A percentile compares a stretch with the other conserved stretches of the same genome.
phyloP scores from a whole-genome alignment of 371 early-diverging fungal species.

The Syncephalastrum sp. region DNA sequence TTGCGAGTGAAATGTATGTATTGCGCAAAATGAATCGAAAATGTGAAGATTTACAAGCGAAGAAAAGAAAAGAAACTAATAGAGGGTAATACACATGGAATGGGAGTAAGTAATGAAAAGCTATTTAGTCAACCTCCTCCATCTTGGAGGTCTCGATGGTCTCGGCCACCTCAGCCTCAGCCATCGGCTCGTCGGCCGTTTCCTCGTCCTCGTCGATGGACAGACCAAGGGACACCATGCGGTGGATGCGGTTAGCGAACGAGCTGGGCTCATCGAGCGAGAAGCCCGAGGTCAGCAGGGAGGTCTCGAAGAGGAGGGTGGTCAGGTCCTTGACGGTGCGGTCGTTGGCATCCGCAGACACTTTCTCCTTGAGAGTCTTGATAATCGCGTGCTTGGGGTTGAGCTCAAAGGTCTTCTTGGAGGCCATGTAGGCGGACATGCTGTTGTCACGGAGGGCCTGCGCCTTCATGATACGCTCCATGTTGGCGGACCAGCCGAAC shows the following conservation, averaged over 20 bases:
- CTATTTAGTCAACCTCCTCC: constrained; percentile 94
- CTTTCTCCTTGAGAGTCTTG: constrained; percentile 88
- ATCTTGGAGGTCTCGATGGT: constrained; percentile 86
- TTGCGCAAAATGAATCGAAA: background rate
- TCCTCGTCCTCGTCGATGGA: constrained; percentile 83
- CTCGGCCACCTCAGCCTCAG: constrained; percentile 55
- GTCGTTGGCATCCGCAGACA: constrained; percentile 91
- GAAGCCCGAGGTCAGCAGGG: constrained; percentile 97
- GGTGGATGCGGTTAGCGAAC: constrained; percentile 95
- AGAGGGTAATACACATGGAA: background rate
- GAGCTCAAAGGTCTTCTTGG: constrained; percentile 98
- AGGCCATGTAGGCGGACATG: constrained; percentile 96
- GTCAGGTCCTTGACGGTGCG: constrained; percentile 96
- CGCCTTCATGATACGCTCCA: constrained; percentile 99
- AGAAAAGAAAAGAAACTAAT: background rate
- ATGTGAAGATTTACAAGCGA: background rate
- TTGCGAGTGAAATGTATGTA: too few relatives aligned
- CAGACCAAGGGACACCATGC: constrained; percentile 98
- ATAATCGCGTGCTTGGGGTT: constrained; percentile 95
- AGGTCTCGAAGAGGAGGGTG: constrained; percentile 91
- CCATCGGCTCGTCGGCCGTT: constrained; percentile 44
- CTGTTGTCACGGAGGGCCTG: constrained; percentile 97
- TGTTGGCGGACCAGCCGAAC: constrained; percentile 99
- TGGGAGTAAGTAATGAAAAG: background rate
- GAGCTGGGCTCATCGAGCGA: constrained; percentile 91